These are phyloP conservation scores for Leishmania major DNA, from an alignment of 208 protist species.

Conservation along the genomic window DNA sequence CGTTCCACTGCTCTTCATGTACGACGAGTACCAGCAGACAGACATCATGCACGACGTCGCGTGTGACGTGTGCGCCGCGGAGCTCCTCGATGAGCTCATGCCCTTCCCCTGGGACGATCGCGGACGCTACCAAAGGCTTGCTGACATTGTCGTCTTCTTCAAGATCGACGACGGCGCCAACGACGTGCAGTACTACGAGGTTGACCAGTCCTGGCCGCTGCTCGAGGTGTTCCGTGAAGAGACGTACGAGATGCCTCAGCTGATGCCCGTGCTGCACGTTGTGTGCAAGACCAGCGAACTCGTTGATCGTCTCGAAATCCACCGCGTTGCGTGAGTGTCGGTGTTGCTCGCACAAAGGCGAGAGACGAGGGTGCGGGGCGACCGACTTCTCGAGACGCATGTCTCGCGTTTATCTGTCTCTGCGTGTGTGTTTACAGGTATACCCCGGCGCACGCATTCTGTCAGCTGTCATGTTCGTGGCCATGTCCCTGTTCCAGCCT, in stretches of 20 bases:
- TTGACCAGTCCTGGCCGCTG: constrained; percentile 65
- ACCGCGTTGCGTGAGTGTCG: constrained; percentile 17
- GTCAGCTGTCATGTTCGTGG: neutral
- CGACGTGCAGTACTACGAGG: constrained; percentile 72
- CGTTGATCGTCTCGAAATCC: constrained; percentile 50
- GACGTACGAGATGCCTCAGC: constrained; percentile 73
- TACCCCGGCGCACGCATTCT: neutral
- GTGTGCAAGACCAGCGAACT: constrained; percentile 70
- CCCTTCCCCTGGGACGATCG: constrained; percentile 87
- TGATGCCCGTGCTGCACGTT: constrained; percentile 82
- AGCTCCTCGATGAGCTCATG: constrained; percentile 81
- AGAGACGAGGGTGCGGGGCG: neutral
- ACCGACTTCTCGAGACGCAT: neutral
- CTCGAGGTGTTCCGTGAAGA: constrained; percentile 83
- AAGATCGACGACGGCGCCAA: constrained; percentile 90
- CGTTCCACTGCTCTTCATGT: constrained; percentile 94
- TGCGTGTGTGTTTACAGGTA: neutral
- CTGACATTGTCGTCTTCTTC: constrained; percentile 76
- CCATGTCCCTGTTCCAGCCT: neutral
- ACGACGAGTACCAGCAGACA: constrained; percentile 92
- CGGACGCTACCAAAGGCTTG: constrained; percentile 53
- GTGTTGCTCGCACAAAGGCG: neutral
- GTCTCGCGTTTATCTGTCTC: neutral
- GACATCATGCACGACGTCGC: constrained; percentile 93
- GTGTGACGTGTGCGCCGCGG: constrained; percentile 64